Evolutionary conservation across 2,329 filamentous ascomycete genomes (phyloP).

Genomic region (Fusarium sp.): DNA sequence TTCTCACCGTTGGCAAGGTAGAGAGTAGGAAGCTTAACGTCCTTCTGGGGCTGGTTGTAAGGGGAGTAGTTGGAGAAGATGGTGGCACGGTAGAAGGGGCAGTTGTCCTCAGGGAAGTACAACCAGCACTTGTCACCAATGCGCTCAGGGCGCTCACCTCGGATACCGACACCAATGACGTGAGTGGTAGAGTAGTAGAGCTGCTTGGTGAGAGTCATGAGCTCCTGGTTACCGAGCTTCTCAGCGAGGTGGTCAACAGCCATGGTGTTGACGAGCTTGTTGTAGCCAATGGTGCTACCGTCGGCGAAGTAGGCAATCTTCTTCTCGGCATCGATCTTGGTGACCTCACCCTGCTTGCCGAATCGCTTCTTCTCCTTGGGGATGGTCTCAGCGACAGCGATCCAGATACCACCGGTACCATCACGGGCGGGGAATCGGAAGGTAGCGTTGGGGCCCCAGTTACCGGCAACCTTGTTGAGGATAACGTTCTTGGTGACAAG

Average conservation of each 20-base stretch:
- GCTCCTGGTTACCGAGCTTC: constrained; percentile 87
- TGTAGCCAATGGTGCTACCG: constrained; percentile 89
- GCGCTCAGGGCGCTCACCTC: constrained; percentile 89
- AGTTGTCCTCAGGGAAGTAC: constrained; percentile 99
- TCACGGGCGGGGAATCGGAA: constrained; percentile 98
- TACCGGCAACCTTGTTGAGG: constrained; percentile 93
- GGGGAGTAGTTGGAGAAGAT: constrained; percentile 99
- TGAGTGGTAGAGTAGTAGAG: constrained; percentile 98
- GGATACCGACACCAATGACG: constrained; percentile 95
- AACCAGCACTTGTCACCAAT: constrained; percentile 99
- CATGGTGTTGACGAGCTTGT: constrained; percentile 97
- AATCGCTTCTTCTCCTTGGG: constrained; percentile 93
- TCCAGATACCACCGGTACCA: constrained; percentile 99
- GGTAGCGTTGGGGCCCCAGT: constrained; percentile 98
- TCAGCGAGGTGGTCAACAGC: constrained; percentile 89
- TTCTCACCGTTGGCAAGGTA: constrained; percentile 89
- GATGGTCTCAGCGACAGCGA: constrained; percentile 91
- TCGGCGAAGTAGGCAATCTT: constrained; percentile 86
- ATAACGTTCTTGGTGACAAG: constrained; percentile 93
- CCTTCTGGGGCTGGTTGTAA: constrained; percentile 90
- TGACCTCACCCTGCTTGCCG: constrained; percentile 85
- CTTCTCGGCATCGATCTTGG: constrained; percentile 85
- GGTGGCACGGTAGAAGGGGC: constrained; percentile 98
- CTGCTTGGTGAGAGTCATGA: constrained; percentile 85
- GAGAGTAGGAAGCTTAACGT: constrained; percentile 86